phyloP scores from a whole-genome alignment of 768 basidiomycete species.

The Cyclocybe cylindracea region DNA sequence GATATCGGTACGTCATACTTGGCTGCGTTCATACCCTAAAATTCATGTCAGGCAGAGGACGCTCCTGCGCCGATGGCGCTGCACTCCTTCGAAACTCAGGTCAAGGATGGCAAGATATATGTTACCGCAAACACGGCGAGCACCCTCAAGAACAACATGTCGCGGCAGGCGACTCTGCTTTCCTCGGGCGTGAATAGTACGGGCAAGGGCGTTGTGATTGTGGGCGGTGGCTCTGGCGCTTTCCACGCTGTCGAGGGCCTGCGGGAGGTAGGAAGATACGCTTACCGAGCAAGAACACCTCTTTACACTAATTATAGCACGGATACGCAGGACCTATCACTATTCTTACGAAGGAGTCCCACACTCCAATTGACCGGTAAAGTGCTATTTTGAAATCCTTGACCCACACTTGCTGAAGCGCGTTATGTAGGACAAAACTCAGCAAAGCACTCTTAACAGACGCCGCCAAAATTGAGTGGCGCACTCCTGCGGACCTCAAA shows the following conservation, averaged over 20 bases:
- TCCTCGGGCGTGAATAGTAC: slow-evolving; percentile 45
- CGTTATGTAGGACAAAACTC: slow-evolving; percentile 67
- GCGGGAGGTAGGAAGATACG: slow-evolving; percentile 56
- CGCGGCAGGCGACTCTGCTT: slow-evolving; percentile 59
- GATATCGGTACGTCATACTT: slow-evolving; percentile 60
- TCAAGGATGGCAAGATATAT: slow-evolving; percentile 72
- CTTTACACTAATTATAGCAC: slow-evolving; percentile 47
- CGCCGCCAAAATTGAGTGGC: slow-evolving; percentile 74
- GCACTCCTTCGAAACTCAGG: slow-evolving; percentile 72
- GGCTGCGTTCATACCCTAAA: slow-evolving; percentile 1
- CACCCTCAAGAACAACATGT: slow-evolving; percentile 67
- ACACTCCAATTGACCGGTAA: slow-evolving; percentile 83
- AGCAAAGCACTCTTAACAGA: slow-evolving; percentile 86
- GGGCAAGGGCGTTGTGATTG: slow-evolving; percentile 73
- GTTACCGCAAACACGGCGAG: slow-evolving; percentile 69
- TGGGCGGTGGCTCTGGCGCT: slow-evolving; percentile 84
- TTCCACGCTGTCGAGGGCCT: slow-evolving; percentile 80
- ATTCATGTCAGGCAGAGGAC: slow-evolving; percentile 59
- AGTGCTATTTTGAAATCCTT: not conserved
- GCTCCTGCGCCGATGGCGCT: slow-evolving; percentile 82
- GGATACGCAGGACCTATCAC: slow-evolving; percentile 79
- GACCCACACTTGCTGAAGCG: slow-evolving; percentile 1
- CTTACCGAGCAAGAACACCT: slow-evolving; percentile 12
- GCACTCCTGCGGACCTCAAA: slow-evolving; percentile 70
- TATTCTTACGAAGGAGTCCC: slow-evolving; percentile 73